Conservation (phyloP, 768 basidiomycete genomes). For the Phylloporus arenicola region DNA sequence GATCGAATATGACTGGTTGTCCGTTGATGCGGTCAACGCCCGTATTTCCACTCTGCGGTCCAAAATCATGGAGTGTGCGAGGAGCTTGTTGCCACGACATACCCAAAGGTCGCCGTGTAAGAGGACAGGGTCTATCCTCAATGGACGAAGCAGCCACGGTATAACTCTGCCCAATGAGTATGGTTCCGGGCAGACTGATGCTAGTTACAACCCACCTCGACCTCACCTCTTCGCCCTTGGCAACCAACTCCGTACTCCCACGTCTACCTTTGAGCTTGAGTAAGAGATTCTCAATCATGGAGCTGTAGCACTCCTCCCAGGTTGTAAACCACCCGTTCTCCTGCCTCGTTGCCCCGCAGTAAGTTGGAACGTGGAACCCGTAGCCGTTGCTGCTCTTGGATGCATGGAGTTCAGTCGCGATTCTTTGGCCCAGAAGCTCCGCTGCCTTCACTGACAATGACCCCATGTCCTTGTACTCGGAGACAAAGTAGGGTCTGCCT, state of each 20-base stretch:
- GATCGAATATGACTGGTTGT: slow-evolving; percentile 69
- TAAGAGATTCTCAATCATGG: slow-evolving; percentile 57
- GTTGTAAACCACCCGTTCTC: slow-evolving; percentile 67
- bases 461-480: slow-evolving; percentile 62
- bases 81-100: slow-evolving; percentile 16
- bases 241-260: slow-evolving; percentile 41
- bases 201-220: slow-evolving; percentile 34
- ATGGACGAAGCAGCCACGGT: slow-evolving; percentile 56
- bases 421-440: slow-evolving; percentile 47
- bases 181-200: neutral
- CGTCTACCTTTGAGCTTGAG: slow-evolving; percentile 38
- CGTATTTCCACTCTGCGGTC: slow-evolving; percentile 62
- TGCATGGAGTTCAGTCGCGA: slow-evolving; percentile 64
- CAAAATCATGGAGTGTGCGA: slow-evolving; percentile 1
- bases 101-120: slow-evolving; percentile 83
- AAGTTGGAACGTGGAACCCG: slow-evolving; percentile 72
- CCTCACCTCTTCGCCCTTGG: slow-evolving; percentile 47
- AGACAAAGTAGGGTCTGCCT: slow-evolving; percentile 57
- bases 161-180: slow-evolving; percentile 50
- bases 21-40: slow-evolving; percentile 51
- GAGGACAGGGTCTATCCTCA: slow-evolving; percentile 60
- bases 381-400: slow-evolving; percentile 51
- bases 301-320: slow-evolving; percentile 66
- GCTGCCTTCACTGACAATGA: slow-evolving; percentile 44
- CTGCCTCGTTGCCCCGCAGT: slow-evolving; percentile 66